Evolutionary conservation across 495 filamentous ascomycete species (phyloP).

Genomic region (Daldinia grandis): DNA sequence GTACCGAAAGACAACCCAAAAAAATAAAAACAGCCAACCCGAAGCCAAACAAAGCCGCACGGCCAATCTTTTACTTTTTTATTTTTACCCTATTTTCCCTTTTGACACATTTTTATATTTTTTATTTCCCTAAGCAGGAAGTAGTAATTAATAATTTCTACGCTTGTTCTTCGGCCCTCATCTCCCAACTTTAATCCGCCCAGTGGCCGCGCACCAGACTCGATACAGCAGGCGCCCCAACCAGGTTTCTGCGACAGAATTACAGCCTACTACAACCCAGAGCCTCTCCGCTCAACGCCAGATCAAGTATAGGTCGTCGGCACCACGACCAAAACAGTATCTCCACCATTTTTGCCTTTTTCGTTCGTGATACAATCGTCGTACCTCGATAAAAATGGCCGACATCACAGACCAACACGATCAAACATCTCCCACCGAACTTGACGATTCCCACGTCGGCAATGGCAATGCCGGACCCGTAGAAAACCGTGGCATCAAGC

Average conservation of each 20-base stretch:
- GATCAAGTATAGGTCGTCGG: conserved; percentile 67
- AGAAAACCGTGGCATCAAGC: conserved; percentile 87
- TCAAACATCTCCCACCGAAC: conserved; percentile 65
- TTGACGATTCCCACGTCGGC: conserved; percentile 69
- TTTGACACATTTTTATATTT: conserved; percentile 18
- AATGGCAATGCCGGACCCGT: conserved; percentile 66
- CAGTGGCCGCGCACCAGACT: conserved; percentile 56
- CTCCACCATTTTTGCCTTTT: conserved; percentile 61
- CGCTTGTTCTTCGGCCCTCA: conserved; percentile 47
- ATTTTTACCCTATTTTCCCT: conserved; percentile 26
- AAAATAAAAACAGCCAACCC: conserved; percentile 36
- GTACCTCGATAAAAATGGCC: conserved; percentile 60
- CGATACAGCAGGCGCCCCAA: conserved; percentile 62
- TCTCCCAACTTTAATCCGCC: conserved; percentile 55
- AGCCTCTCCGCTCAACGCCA: conserved; percentile 62
- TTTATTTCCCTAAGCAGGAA: conserved; percentile 41
- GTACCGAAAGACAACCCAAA: conserved; percentile 42
- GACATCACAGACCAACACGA: conserved; percentile 70
- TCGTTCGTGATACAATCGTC: conserved; percentile 60
- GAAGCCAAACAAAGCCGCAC: conserved; percentile 19
- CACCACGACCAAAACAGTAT: conserved; percentile 66
- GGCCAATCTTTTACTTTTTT: conserved; percentile 20
- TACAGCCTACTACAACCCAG: conserved; percentile 50
- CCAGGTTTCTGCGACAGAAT: conserved; percentile 62
- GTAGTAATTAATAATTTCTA: conserved; percentile 31